A percentile compares a stretch with the other conserved stretches of the same genome.
Conservation (phyloP, 495 filamentous ascomycete genomes). For the Oleoguttula mirabilis region DNA sequence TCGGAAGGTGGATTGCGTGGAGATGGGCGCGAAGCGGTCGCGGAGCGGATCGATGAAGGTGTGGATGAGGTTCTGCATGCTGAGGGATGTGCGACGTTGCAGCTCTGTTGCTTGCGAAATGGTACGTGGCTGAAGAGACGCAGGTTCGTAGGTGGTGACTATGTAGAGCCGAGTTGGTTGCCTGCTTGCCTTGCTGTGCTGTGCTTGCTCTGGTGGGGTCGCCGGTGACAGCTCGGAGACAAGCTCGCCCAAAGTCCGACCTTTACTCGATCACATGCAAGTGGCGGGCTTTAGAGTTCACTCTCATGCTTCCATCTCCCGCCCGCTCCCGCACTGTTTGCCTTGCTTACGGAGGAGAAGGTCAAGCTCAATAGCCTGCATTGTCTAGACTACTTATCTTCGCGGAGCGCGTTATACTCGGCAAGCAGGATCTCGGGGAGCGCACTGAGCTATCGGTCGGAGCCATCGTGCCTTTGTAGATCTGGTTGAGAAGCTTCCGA, state of each 20-base stretch:
- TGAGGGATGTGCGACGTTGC: no score
- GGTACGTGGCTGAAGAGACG: no score
- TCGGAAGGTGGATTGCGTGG: constrained; percentile 85
- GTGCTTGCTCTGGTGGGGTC: not conserved
- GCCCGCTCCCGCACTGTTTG: constrained; percentile 36
- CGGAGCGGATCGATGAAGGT: constrained; percentile 74
- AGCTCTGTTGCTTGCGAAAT: no score
- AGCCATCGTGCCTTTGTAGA: no score
- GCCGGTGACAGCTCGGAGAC: not conserved
- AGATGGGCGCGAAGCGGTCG: constrained; percentile 78
- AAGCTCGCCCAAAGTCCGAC: not conserved
- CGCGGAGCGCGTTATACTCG: constrained; percentile 41
- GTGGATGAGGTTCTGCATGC: constrained; percentile 50
- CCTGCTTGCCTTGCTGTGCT: not conserved
- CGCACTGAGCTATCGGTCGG: no score
- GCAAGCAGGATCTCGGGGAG: constrained; percentile 38
- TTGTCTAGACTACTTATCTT: constrained; percentile 42
- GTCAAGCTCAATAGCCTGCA: constrained; percentile 36
- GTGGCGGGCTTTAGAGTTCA: not conserved
- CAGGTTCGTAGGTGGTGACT: no score
- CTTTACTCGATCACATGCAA: not conserved
- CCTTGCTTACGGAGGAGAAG: constrained; percentile 30
- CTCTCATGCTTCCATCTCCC: constrained; percentile 34
- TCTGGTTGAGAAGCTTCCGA: no score
- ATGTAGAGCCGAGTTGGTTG: no score